Evolutionary conservation across 495 filamentous ascomycete species (phyloP).

Genomic region (Podospora pseudoanserina): DNA sequence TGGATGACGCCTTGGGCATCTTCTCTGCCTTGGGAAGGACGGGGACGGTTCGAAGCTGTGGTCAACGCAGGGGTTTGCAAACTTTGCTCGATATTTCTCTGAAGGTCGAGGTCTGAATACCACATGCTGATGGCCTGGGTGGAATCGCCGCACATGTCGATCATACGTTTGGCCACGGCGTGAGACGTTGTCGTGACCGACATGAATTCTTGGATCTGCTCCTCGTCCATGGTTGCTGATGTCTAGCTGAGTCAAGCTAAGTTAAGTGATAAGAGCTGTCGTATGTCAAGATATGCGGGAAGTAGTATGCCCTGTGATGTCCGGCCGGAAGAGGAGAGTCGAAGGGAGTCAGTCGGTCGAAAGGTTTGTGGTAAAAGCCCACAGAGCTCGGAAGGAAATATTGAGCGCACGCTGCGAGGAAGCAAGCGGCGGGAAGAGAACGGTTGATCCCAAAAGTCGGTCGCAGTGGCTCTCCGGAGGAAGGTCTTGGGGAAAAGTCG

Average conservation of each 20-base stretch:
- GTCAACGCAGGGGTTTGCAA: constrained; percentile 22
- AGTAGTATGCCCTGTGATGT: neutral
- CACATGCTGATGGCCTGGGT: constrained; percentile 85
- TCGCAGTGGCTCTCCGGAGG: too few relatives aligned
- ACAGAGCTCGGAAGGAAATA: too few relatives aligned
- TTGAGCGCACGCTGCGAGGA: too few relatives aligned
- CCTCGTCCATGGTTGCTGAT: neutral
- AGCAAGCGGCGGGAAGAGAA: too few relatives aligned
- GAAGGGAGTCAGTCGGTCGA: too few relatives aligned
- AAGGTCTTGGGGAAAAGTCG: too few relatives aligned
- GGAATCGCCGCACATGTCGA: constrained; percentile 76
- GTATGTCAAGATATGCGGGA: too few relatives aligned
- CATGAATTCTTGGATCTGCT: constrained; percentile 43
- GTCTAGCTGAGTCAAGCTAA: too few relatives aligned
- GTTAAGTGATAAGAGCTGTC: too few relatives aligned
- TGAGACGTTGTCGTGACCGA: constrained; percentile 62
- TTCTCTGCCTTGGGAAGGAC: constrained; percentile 38
- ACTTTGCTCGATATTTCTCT: constrained; percentile 44
- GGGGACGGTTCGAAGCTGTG: constrained; percentile 28
- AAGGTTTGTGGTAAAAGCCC: too few relatives aligned
- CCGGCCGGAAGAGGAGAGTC: too few relatives aligned
- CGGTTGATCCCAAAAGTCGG: too few relatives aligned
- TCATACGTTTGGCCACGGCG: constrained; percentile 69
- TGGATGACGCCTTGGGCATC: constrained; percentile 62
- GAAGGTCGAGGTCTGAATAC: constrained; percentile 74